A percentile compares a stretch with the other conserved stretches of the same genome.
Evolutionary conservation across 306 rosid species (phyloP).

Genomic region (Prosopis cineraria): DNA sequence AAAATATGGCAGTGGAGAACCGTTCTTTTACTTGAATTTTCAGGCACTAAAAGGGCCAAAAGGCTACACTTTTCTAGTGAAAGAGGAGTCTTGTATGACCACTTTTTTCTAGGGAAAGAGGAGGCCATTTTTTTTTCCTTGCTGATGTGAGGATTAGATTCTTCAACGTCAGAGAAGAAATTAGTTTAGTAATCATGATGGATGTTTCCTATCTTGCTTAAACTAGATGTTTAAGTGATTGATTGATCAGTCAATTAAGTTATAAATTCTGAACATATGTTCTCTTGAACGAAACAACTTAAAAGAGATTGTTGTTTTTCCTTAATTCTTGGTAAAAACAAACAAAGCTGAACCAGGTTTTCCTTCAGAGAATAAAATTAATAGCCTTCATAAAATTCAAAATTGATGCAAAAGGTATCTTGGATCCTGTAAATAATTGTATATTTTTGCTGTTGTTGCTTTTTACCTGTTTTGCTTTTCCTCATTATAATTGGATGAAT

Average conservation of each 20-base stretch:
- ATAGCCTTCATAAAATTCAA: background rate
- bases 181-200: background rate
- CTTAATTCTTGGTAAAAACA: conserved; percentile 4
- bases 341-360: background rate
- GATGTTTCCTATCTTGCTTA: background rate
- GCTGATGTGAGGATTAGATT: background rate
- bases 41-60: background rate
- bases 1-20: background rate
- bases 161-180: background rate
- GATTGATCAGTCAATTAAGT: background rate
- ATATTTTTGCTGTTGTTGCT: background rate
- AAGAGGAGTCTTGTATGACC: too few species aligned
- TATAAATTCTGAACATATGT: background rate
- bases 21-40: background rate
- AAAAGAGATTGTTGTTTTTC: background rate
- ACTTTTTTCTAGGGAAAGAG: background rate
- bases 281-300: background rate
- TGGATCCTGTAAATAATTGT: background rate
- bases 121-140: background rate
- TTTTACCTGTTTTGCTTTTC: background rate
- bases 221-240: too few species aligned
- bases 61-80: too few species aligned
- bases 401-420: background rate
- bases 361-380: background rate
- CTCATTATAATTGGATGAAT: background rate